A percentile compares a stretch with the other conserved stretches of the same genome.
These are phyloP conservation scores for Wolfiporia cocos DNA, from an alignment of 1,284 basidiomycete genomes.

Conservation along the genomic window DNA sequence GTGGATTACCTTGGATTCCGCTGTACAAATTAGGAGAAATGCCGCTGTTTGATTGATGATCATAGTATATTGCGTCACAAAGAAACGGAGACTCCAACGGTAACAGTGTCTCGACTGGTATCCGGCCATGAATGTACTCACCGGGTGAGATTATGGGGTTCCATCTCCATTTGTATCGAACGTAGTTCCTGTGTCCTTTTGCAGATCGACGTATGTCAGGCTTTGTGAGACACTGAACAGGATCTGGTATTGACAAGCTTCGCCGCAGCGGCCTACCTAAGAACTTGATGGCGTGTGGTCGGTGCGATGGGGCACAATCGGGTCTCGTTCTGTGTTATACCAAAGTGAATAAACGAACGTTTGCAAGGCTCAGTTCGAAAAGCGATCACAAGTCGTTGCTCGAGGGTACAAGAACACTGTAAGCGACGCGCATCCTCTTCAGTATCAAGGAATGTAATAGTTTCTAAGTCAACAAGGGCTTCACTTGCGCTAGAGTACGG, in stretches of 20 bases:
- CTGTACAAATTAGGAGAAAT: conserved; percentile 49
- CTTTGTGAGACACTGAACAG: conserved; percentile 42
- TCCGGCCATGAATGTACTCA: conserved; percentile 36
- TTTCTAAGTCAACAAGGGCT: no score
- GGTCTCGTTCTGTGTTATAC: no score
- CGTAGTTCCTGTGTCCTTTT: conserved; percentile 32
- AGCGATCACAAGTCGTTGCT: no score
- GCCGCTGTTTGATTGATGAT: conserved; percentile 44
- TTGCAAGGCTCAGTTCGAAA: no score
- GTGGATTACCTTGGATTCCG: conserved; percentile 39
- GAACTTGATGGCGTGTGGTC: no score
- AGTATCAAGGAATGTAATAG: no score
- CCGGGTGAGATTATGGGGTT: conserved; percentile 41
- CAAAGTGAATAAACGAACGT: no score
- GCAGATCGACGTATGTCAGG: conserved; percentile 42
- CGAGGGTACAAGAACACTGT: no score
- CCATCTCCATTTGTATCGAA: conserved; percentile 50
- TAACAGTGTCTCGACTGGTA: conserved; percentile 38
- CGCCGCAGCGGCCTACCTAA: no score
- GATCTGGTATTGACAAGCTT: conserved; percentile 35
- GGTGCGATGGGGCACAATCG: no score
- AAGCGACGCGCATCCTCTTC: no score
- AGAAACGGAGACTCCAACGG: conserved; percentile 37
- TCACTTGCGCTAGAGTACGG: no score
- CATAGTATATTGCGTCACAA: conserved; percentile 33